These are phyloP conservation scores for Hypsizygus ulmarius DNA, from an alignment of 1,284 basidiomycete genomes.

Conservation along the genomic window DNA sequence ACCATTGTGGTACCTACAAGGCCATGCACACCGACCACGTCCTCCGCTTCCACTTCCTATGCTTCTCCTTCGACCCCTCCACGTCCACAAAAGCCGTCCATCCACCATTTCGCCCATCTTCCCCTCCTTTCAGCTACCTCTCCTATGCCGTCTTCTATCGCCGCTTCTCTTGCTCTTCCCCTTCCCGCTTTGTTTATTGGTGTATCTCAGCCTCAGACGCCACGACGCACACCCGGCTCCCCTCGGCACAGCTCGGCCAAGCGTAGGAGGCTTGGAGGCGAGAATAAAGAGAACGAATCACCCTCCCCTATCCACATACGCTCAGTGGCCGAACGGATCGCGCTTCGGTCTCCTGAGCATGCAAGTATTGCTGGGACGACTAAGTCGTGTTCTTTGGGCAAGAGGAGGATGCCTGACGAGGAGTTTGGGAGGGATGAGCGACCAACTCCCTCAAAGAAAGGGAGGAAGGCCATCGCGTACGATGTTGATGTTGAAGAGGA, in stretches of 20 bases:
- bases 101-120: constrained; percentile 9
- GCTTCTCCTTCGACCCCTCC: constrained; percentile 26
- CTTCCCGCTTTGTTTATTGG: background rate
- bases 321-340: constrained; percentile 30
- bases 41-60: constrained; percentile 1
- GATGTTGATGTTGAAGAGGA: constrained; percentile 16
- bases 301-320: constrained; percentile 16
- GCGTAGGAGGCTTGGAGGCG: constrained; percentile 27
- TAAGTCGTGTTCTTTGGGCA: constrained; percentile 17
- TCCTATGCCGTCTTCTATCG: constrained; percentile 14
- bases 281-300: constrained; percentile 33
- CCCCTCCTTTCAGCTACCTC: constrained; percentile 20
- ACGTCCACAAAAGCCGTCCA: constrained; percentile 31
- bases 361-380: constrained; percentile 10
- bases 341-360: constrained; percentile 20
- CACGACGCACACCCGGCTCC: constrained; percentile 8
- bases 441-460: constrained; percentile 13
- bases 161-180: constrained; percentile 4
- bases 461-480: constrained; percentile 1
- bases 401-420: constrained; percentile 11
- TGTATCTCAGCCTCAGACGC: background rate
- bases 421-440: background rate
- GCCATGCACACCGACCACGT: constrained; percentile 3
- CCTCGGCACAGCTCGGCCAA: constrained; percentile 22
- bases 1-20: background rate